Base-by-base conservation (phyloP, 768 basidiomycete species). In the Termitomyces sp. region DNA sequence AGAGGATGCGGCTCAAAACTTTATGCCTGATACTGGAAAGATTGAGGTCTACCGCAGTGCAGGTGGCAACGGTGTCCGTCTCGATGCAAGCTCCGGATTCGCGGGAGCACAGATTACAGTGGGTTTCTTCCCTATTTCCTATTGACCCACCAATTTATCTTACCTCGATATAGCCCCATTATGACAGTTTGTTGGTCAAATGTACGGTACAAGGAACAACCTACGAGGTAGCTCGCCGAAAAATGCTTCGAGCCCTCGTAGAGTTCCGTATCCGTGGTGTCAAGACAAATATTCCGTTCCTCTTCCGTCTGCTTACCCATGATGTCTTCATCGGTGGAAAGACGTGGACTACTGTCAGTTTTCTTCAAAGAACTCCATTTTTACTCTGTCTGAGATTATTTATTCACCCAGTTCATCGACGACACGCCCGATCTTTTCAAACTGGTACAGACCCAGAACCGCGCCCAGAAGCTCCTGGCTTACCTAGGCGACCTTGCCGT, bases 401-500 rank as follows among this genome's bases (percentile, higher is more conserved):
- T 22, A n/a, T n/a, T n/a, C n/a, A n/a, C 27, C 9, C 64, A 94
- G 91, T 98, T 99, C 79, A 98, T 99, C 72, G 97, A 99, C 66
- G 97, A 99, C 72, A 98, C 96, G 1, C 95, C 94, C n/a, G 94
- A 98, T 67, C 84, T 99, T 59, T 99, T 98, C 86, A 97, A 95
- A 73, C 85, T 99, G 53, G 95, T 99, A 7, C 90, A 93, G 65
- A 94, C 89, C 63, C 95, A 95, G 73, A 99, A 99, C 74, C 91
- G 97, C 73, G 97, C 97, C 3, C 95, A 98, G 73, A 98, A 98
- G 71, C 76, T 99, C 52, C 81, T 99, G 43, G 89, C 94, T 6
- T 99, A 98, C 73, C 88, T 99, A 33, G 97, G 97, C 58, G 97
- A 99, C 69, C 81, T 99, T 40, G 91, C 92, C 48, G 97, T 99